Conservation (phyloP, 2,329 filamentous ascomycete genomes). For the Acephala macrosclerotiorum region DNA sequence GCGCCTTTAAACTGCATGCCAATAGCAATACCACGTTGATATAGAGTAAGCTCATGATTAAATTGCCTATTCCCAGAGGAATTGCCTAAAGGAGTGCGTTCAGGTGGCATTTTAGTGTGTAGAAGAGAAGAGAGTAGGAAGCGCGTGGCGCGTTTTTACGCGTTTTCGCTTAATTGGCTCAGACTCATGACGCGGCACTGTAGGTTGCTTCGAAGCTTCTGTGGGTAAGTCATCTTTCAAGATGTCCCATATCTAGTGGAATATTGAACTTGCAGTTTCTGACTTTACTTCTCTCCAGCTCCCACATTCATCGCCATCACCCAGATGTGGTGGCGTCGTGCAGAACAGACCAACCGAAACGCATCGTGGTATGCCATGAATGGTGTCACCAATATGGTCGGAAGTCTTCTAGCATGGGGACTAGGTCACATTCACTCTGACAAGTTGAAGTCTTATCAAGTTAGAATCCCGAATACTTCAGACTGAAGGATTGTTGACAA, state of each 20-base stretch:
- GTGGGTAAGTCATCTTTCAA: conserved; percentile 26
- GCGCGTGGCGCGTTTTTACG: no score
- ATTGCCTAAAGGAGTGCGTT: no score
- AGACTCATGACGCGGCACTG: no score
- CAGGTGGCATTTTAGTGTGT: no score
- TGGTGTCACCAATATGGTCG: conserved; percentile 53
- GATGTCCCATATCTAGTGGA: neutral
- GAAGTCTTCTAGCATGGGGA: conserved; percentile 46
- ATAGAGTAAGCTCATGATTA: conserved; percentile 27
- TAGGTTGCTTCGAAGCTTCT: conserved; percentile 61
- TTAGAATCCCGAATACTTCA: neutral
- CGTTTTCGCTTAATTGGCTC: no score
- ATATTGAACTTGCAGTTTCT: neutral
- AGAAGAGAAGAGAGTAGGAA: no score
- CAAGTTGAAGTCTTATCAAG: conserved; percentile 46
- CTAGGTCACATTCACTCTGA: conserved; percentile 62
- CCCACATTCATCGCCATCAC: conserved; percentile 65
- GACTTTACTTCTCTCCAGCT: conserved; percentile 34
- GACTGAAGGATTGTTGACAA: conserved; percentile 1
- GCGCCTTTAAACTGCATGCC: no score
- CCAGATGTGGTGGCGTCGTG: conserved; percentile 67
- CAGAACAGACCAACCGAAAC: conserved; percentile 64
- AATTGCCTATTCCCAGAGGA: no score
- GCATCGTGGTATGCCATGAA: conserved; percentile 68
- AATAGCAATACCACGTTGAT: no score